phyloP scores from a whole-genome alignment of 129 eudicot genomes.

The Tagetes erecta region DNA sequence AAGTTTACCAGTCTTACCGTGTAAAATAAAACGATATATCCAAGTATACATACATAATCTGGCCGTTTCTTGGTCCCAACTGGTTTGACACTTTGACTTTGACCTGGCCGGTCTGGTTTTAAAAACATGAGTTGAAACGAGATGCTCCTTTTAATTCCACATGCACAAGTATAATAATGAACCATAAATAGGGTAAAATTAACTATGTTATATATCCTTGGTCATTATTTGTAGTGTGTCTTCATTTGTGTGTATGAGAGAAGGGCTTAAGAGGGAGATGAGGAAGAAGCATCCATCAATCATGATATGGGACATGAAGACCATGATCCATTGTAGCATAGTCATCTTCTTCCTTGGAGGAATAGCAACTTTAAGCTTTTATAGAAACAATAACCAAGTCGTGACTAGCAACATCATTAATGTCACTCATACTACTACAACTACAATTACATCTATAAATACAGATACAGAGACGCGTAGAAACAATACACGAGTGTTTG shows the following conservation, averaged over 20 bases:
- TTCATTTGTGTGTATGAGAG: neutral
- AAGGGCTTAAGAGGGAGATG: constrained; percentile 17
- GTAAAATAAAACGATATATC: too few species aligned
- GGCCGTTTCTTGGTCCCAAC: too few species aligned
- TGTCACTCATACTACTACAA: neutral
- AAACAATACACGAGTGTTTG: constrained; percentile 5
- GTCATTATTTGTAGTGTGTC: neutral
- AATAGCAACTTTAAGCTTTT: constrained; percentile 31
- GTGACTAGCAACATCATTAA: neutral
- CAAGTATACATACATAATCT: too few species aligned
- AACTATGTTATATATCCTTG: neutral
- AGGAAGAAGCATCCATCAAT: constrained; percentile 28
- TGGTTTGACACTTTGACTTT: too few species aligned
- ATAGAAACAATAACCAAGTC: constrained; percentile 24
- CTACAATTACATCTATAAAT: neutral
- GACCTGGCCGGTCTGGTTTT: too few species aligned
- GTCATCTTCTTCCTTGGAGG: constrained; percentile 39
- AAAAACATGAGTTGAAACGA: neutral
- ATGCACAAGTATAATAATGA: constrained; percentile 10
- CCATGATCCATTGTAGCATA: constrained; percentile 36
- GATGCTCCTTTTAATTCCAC: constrained; percentile 1
- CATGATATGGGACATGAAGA: constrained; percentile 39
- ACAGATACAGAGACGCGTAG: neutral
- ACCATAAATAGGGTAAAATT: constrained; percentile 14
- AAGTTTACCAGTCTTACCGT: too few species aligned